Base-by-base conservation (phyloP, 1,284 basidiomycete genomes). In the Rhodofomes roseus region DNA sequence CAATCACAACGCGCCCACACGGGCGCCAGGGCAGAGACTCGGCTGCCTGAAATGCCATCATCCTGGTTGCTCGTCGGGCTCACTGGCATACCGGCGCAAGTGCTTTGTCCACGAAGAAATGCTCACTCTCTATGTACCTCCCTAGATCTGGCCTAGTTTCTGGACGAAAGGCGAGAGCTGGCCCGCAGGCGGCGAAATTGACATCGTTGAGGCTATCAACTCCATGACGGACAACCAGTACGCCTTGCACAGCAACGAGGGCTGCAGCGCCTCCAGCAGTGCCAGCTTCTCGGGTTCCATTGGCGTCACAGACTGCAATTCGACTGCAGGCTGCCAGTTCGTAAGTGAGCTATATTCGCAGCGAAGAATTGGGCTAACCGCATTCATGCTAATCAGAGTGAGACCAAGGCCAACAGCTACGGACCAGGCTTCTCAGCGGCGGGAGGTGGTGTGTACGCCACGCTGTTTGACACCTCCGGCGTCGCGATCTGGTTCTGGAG, bases 361-460 rank as follows among this genome's bases (percentile, higher is more conserved):
- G 4, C 11, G 31, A 34, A 31, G 40, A 40, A 40, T 37, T 56
- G 22, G 39, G 16, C 46, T 54, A 12, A 31, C 14, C 1, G 31
- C 27, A 12, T 2, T 43, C 50, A 34, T 11, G 11, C 31, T 31
- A 4, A 2, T 16, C 56, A 67, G 60, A 65, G 66, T 3, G 84
- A 87, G 69, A 75, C 71, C 34, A 74, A 77, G 59, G 66, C 74
- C 9, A 81, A 81, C 60, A 85, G 82, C 63, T 87, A 78, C 64
- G 82, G 81, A 1, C 68, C 73, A 7, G 79, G 74, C 0, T 89
- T 90, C 65, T 79, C 78, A 6, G 70, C 71, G 4, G 81, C 80
- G 8, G 86, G 86, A 16, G 88, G 87, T 41, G 87, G 87, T 6
- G 83, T 88, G 1, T 89, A 77, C 70, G 84, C 86, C 12, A 73